Conservation (phyloP, 1,139 yeast genomes). For the Saccharomyces hybrid region DNA sequence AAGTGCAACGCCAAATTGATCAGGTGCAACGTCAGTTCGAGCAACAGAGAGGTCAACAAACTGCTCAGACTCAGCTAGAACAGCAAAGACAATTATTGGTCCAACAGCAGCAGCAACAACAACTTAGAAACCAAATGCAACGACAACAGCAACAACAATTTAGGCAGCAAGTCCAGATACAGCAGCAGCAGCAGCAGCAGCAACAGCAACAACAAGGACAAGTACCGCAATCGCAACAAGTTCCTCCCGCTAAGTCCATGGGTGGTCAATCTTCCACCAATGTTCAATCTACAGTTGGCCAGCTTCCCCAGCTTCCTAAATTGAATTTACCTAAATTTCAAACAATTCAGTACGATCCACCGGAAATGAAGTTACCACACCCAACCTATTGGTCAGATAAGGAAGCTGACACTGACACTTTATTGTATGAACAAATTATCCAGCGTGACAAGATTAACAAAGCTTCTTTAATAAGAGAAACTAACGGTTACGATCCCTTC, state of each 20-base stretch:
- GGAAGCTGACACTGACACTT: slow-evolving; percentile 41
- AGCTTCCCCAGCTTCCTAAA: slow-evolving; percentile 25
- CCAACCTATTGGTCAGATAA: slow-evolving; percentile 50
- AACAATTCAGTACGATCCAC: slow-evolving; percentile 27
- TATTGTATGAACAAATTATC: slow-evolving; percentile 52
- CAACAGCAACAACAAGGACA: too few species aligned
- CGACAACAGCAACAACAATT: background rate
- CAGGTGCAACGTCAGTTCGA: background rate
- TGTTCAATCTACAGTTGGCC: slow-evolving; percentile 5
- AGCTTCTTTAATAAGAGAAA: slow-evolving; percentile 29
- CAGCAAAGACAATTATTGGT: slow-evolving; percentile 2
- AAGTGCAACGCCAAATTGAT: slow-evolving; percentile 18
- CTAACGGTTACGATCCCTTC: slow-evolving; percentile 34
- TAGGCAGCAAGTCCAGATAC: background rate
- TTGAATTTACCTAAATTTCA: slow-evolving; percentile 28
- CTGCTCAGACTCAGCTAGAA: slow-evolving; percentile 16
- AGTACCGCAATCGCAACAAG: background rate
- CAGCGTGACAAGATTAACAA: slow-evolving; percentile 43
- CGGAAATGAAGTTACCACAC: slow-evolving; percentile 25
- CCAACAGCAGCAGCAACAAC: slow-evolving; percentile 9
- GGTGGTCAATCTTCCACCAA: slow-evolving; percentile 8
- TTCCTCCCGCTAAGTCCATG: slow-evolving; percentile 1
- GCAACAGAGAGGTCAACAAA: slow-evolving; percentile 34
- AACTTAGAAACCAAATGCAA: slow-evolving; percentile 8
- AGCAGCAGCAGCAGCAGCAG: background rate